phyloP scores from a whole-genome alignment of 208 protist genomes.

The Acanthamoeba royreba region DNA sequence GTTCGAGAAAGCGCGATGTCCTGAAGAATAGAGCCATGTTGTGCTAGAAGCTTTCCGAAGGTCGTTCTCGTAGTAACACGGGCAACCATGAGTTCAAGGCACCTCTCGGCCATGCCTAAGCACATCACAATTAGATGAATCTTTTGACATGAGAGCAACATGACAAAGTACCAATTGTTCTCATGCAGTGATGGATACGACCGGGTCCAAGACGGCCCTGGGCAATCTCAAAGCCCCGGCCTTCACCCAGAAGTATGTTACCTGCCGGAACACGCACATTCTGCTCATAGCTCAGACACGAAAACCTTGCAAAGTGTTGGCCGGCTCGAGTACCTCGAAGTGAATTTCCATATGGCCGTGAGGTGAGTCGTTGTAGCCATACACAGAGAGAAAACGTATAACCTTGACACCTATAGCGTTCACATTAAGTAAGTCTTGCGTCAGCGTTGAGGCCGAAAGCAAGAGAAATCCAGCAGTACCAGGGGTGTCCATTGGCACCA shows the following conservation, averaged over 20 bases:
- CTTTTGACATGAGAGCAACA: not conserved
- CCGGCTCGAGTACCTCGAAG: conserved; percentile 50
- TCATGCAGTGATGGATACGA: conserved; percentile 89
- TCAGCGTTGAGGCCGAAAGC: not conserved
- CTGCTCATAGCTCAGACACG: not conserved
- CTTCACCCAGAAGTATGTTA: conserved; percentile 80
- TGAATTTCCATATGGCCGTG: conserved; percentile 75
- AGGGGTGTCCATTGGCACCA: conserved; percentile 81
- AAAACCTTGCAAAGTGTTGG: not conserved
- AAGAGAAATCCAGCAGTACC: not conserved
- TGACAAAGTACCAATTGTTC: conserved; percentile 56
- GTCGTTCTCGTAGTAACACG: conserved; percentile 49
- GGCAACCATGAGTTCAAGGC: conserved; percentile 70
- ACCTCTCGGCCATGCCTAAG: conserved; percentile 74
- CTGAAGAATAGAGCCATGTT: conserved; percentile 62
- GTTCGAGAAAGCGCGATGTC: conserved; percentile 78
- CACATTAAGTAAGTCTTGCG: not conserved
- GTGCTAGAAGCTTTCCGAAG: conserved; percentile 71
- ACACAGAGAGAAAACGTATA: conserved; percentile 71
- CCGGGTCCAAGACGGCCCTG: conserved; percentile 82
- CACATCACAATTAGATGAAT: not conserved
- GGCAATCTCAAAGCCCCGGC: conserved; percentile 84
- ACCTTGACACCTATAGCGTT: conserved; percentile 70
- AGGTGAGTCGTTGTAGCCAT: conserved; percentile 83
- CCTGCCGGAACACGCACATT: conserved; percentile 78